These are phyloP conservation scores for Vigna nakashimae DNA, from an alignment of 306 rosid species.

Conservation along the genomic window DNA sequence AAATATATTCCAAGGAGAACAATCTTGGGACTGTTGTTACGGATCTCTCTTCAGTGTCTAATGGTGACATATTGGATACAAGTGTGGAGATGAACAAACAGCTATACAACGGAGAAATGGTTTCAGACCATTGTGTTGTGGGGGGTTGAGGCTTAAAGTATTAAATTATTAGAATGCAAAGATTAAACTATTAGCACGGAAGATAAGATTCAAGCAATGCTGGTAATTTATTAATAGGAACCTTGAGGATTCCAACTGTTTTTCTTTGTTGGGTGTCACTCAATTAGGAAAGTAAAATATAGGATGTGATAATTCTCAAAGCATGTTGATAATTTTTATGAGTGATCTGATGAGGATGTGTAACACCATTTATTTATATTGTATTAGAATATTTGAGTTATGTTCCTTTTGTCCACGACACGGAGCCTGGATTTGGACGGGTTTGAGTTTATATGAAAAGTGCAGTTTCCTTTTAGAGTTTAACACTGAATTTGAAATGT, in stretches of 20 bases:
- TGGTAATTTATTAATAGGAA: constrained; percentile 31
- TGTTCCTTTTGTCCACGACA: constrained; percentile 28
- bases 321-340: constrained; percentile 38
- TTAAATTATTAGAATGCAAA: constrained; percentile 24
- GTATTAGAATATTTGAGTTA: constrained; percentile 27
- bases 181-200: constrained; percentile 32
- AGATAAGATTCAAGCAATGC: constrained; percentile 40
- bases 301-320: constrained; percentile 42
- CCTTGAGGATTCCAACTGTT: constrained; percentile 47
- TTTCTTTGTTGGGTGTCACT: constrained; percentile 47
- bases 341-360: constrained; percentile 38
- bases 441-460: background rate
- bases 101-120: constrained; percentile 38
- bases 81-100: constrained; percentile 42
- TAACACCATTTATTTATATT: constrained; percentile 39
- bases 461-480: background rate
- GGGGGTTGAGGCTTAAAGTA: constrained; percentile 33
- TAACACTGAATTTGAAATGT: background rate
- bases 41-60: constrained; percentile 31
- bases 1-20: constrained; percentile 41
- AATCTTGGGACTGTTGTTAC: constrained; percentile 29
- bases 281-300: constrained; percentile 38
- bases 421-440: constrained; percentile 29
- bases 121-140: constrained; percentile 17
- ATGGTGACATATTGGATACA: constrained; percentile 30